phyloP scores from a whole-genome alignment of 331 rosid genomes.

The Prunus yedoensis region DNA sequence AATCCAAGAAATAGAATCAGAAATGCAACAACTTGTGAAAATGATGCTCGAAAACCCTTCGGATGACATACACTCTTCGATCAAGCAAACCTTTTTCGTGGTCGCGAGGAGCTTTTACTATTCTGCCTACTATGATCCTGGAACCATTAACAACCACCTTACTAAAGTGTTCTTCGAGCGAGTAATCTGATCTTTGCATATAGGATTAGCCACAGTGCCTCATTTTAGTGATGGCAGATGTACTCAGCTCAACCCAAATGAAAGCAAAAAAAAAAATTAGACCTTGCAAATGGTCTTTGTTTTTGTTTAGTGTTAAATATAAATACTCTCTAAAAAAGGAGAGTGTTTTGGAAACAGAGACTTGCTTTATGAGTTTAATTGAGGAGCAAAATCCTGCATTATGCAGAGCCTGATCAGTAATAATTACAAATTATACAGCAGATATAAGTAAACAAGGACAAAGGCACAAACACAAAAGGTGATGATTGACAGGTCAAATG shows the following conservation, averaged over 20 bases:
- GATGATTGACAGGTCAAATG: neutral
- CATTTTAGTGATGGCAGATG: neutral
- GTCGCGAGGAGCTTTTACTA: constrained; percentile 71
- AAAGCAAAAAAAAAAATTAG: neutral
- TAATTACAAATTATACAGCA: constrained; percentile 4
- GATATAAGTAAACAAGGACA: neutral
- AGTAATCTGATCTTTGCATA: constrained; percentile 38
- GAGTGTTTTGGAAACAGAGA: neutral
- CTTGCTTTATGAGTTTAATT: neutral
- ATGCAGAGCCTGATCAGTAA: neutral
- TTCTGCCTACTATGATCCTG: constrained; percentile 53
- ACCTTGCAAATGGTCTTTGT: neutral
- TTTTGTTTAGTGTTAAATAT: too few species aligned
- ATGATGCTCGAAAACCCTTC: constrained; percentile 55
- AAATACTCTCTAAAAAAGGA: too few species aligned
- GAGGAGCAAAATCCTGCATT: neutral
- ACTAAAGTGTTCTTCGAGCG: constrained; percentile 73
- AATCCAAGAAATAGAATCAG: constrained; percentile 47
- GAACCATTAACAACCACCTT: constrained; percentile 62
- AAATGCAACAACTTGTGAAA: constrained; percentile 70
- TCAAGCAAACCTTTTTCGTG: constrained; percentile 67
- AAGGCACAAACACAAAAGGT: neutral
- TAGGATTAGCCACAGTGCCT: neutral
- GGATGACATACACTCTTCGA: constrained; percentile 36
- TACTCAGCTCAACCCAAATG: neutral